Percentiles rank a stretch among this genome's conserved stretches.
phyloP scores from a whole-genome alignment of 345 rosid genomes.

The Citrus reticulata region DNA sequence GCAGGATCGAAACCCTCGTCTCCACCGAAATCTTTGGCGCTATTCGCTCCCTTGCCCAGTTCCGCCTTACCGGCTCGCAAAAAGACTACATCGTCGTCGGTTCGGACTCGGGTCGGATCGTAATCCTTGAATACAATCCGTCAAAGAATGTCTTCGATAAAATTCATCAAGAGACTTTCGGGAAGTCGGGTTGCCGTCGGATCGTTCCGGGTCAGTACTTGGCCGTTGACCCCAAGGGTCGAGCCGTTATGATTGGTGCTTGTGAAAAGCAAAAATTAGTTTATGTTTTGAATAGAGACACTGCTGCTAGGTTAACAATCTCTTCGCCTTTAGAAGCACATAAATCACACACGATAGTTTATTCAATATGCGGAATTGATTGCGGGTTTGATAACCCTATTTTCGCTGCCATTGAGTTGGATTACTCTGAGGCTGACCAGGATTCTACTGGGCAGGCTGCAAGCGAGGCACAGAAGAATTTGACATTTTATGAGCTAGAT shows the following conservation, averaged over 20 bases:
- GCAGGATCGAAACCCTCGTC: constrained; percentile 83
- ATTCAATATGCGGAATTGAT: constrained; percentile 85
- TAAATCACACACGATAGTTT: constrained; percentile 85
- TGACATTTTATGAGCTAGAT: constrained; percentile 95
- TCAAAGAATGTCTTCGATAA: constrained; percentile 86
- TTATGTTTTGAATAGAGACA: constrained; percentile 90
- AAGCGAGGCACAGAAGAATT: constrained; percentile 87
- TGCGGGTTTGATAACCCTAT: constrained; percentile 96
- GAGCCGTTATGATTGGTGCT: constrained; percentile 93
- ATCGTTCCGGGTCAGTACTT: constrained; percentile 95
- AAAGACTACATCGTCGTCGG: constrained; percentile 94
- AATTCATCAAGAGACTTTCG: constrained; percentile 92
- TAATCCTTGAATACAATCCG: constrained; percentile 81
- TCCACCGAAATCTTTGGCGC: constrained; percentile 95
- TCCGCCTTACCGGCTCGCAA: constrained; percentile 85
- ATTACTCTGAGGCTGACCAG: constrained; percentile 91
- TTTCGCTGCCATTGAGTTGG: constrained; percentile 93
- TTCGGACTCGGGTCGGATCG: constrained; percentile 97
- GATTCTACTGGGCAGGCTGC: constrained; percentile 90
- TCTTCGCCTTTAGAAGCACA: constrained; percentile 98
- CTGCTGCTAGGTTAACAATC: constrained; percentile 88
- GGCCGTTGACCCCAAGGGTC: constrained; percentile 91
- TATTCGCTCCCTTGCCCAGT: constrained; percentile 80
- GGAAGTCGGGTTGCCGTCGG: constrained; percentile 91
- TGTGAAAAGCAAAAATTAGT: constrained; percentile 98